Conservation (phyloP, 352 stramenopile genomes). For the Globisporangium parvum region DNA sequence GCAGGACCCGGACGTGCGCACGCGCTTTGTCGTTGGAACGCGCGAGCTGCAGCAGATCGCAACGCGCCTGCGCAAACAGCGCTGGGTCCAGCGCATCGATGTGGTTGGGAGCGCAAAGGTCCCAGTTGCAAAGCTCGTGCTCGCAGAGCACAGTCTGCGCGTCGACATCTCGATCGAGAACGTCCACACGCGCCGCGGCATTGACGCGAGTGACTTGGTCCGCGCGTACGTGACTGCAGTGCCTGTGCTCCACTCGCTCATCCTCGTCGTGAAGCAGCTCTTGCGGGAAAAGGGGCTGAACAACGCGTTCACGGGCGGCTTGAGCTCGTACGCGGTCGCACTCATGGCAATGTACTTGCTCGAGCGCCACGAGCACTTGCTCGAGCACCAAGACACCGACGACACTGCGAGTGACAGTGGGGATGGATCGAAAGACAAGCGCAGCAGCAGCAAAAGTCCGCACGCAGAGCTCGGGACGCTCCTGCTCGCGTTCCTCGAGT, state of each 20-base stretch:
- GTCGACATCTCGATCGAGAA: slow-evolving; percentile 90
- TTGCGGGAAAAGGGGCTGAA: slow-evolving; percentile 86
- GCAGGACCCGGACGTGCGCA: slow-evolving; percentile 31
- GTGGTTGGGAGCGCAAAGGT: slow-evolving; percentile 81
- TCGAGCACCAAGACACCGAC: not conserved
- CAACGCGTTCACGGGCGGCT: slow-evolving; percentile 83
- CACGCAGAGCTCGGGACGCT: slow-evolving; percentile 44
- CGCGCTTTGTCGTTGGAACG: slow-evolving; percentile 40
- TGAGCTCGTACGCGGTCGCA: slow-evolving; percentile 86
- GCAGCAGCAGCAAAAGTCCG: not conserved
- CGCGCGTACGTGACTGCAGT: slow-evolving; percentile 62
- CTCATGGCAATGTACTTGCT: slow-evolving; percentile 83
- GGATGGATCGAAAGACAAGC: not conserved
- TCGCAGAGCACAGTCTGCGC: slow-evolving; percentile 48
- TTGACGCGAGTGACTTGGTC: slow-evolving; percentile 82
- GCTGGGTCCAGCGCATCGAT: slow-evolving; percentile 76
- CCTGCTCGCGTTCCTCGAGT: slow-evolving; percentile 85
- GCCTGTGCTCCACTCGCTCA: slow-evolving; percentile 65
- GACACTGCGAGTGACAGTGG: not conserved
- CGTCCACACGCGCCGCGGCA: slow-evolving; percentile 64
- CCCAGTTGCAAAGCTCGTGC: slow-evolving; percentile 77
- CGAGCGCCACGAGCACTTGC: slow-evolving; percentile 31
- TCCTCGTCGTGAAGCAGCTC: slow-evolving; percentile 85
- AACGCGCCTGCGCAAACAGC: slow-evolving; percentile 35
- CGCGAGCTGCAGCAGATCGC: slow-evolving; percentile 59